Evolutionary conservation across 2,329 filamentous ascomycete species (phyloP).

Genomic region (Ceratocystis colombiana): DNA sequence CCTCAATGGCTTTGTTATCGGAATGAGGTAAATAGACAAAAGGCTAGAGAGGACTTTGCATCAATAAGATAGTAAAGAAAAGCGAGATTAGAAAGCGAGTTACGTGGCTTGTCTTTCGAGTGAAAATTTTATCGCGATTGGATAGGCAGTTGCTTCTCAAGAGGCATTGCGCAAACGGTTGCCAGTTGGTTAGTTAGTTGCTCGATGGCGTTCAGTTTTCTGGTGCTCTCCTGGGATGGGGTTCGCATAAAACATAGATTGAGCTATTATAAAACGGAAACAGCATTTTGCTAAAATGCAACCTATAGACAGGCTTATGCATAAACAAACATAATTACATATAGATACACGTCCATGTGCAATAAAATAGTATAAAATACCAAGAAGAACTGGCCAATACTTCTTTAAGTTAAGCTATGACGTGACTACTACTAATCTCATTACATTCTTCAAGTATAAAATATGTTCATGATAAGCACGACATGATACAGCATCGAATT

Average conservation of each 20-base stretch:
- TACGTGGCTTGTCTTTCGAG: no score
- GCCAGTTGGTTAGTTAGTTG: not conserved
- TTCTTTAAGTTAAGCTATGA: not conserved
- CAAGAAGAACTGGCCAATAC: not conserved
- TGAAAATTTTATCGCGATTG: not conserved
- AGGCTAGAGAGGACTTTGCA: no score
- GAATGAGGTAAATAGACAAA: no score
- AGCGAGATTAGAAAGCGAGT: no score
- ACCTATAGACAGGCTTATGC: not conserved
- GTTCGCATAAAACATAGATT: not conserved
- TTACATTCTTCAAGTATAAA: not conserved
- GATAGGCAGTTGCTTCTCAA: not conserved
- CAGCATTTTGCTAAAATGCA: conserved; percentile 8
- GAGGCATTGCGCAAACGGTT: not conserved
- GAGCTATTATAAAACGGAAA: conserved; percentile 1
- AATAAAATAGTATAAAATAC: not conserved
- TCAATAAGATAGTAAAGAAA: no score
- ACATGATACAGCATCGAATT: not conserved
- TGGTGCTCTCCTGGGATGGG: conserved; percentile 1
- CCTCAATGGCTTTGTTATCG: no score
- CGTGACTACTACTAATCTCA: not conserved
- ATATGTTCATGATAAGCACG: not conserved
- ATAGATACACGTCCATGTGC: not conserved
- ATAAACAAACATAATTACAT: not conserved
- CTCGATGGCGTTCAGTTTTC: not conserved